Base-by-base conservation (phyloP, 345 rosid species). In the Anacardium occidentale region DNA sequence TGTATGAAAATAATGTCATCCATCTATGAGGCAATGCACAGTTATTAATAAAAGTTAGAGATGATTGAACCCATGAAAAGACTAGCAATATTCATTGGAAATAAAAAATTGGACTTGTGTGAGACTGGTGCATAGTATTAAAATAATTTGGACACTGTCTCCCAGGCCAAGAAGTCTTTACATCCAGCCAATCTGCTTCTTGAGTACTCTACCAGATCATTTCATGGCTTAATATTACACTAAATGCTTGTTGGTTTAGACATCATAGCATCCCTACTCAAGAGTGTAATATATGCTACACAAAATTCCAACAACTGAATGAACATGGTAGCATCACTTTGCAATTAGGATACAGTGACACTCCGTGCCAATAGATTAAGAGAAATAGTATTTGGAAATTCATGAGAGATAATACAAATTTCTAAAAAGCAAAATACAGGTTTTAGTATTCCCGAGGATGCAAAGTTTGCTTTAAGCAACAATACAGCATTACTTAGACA, bases 401-500 rank as follows among this genome's bases (percentile, higher is more conserved):
- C 18, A 17, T 18, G 62, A 37, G 15, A 12, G 3, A 3, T 55
- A 67, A 67, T 20, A 26, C 54, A 32, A n/a, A 52, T 9, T 67
- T 61, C 13, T 17, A 29, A 47, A 61, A 26, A 13, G 18, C 60
- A 45, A 68, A 56, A 75, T 21, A 69, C 74, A 20, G 42, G 26
- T 20, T 53, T 53, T 42, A 63, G 14, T 26, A 65, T 26, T 72
- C 52, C 13, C 34, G 37, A 52, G 64, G 52, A 62, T 54, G 42
- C 7, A 53, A 62, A 24, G 20, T 42, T 53, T 51, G 67, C 34
- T 72, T 62, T 21, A 53, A 63, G 60, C 62, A 72, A 62, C 22
- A 42, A 18, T 52, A 40, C 69, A 62, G 52, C 54, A 62, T 24
- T 44, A 58, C 62, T 72, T 53, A 72, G 57, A 53, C 56, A 72